A percentile compares a stretch with the other conserved stretches of the same genome.
These are phyloP conservation scores for Oryza meyeriana DNA, from an alignment of 176 grass and related monocot species.

Conservation along the genomic window DNA sequence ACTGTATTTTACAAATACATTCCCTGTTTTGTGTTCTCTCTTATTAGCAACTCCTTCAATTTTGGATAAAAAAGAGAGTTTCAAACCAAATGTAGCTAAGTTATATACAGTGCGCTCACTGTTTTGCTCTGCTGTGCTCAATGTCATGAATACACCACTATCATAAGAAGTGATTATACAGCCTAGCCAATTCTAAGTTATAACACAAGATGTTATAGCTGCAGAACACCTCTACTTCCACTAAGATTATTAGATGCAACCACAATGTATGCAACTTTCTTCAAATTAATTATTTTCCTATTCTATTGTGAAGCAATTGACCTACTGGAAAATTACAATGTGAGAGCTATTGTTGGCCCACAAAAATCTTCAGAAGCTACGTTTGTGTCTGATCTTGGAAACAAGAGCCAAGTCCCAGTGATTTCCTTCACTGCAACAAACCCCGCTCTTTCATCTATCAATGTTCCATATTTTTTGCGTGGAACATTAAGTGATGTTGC, in stretches of 20 bases:
- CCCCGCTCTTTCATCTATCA: slow-evolving; percentile 28
- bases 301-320: slow-evolving; percentile 38
- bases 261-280: background rate
- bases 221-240: background rate
- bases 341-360: slow-evolving; percentile 51
- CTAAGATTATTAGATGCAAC: background rate
- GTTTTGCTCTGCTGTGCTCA: background rate
- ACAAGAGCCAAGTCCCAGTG: slow-evolving; percentile 42
- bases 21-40: background rate
- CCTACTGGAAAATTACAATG: slow-evolving; percentile 38
- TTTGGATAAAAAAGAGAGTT: background rate
- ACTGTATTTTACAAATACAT: background rate
- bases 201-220: background rate
- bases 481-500: slow-evolving; percentile 39
- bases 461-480: slow-evolving; percentile 45
- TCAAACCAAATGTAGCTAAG: background rate
- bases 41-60: background rate
- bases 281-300: background rate
- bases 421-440: slow-evolving; percentile 63
- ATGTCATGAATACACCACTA: background rate
- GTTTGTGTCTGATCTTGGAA: slow-evolving; percentile 54
- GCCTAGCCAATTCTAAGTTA: background rate
- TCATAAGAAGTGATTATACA: slow-evolving; percentile 1
- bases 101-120: background rate
- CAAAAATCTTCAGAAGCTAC: slow-evolving; percentile 41